A percentile compares a stretch with the other conserved stretches of the same genome.
These are phyloP conservation scores for Phoenix dactylifera DNA, from an alignment of 176 grass and related monocot genomes.

Conservation along the genomic window DNA sequence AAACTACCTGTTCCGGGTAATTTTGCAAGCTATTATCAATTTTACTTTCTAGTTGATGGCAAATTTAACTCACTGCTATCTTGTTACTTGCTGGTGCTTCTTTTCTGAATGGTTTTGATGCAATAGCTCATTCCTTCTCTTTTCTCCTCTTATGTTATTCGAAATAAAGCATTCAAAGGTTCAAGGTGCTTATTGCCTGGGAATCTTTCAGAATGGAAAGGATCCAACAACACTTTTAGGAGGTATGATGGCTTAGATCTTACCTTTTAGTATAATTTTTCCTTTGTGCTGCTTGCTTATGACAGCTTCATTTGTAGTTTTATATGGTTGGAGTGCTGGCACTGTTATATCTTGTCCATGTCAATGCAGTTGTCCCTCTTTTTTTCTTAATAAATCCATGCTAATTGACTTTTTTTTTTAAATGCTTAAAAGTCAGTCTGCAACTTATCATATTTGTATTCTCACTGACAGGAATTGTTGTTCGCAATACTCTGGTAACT, in stretches of 20 bases:
- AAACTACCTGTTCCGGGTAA: conserved; percentile 98
- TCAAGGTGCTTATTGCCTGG: conserved; percentile 90
- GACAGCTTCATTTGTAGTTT: no score
- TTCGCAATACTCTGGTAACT: conserved; percentile 90
- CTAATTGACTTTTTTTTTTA: neutral
- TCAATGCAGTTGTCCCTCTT: no score
- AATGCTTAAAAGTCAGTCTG: neutral
- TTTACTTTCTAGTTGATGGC: no score
- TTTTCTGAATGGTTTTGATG: neutral
- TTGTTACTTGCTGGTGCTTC: no score
- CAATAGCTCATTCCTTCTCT: neutral
- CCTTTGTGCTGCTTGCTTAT: no score
- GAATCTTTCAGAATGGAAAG: conserved; percentile 98
- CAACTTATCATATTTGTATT: conserved; percentile 18
- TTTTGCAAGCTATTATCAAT: neutral
- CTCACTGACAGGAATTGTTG: conserved; percentile 66
- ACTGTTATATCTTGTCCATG: no score
- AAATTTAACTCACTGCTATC: conserved; percentile 1
- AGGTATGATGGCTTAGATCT: conserved; percentile 39
- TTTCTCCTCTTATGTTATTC: conserved; percentile 11
- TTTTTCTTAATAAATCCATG: no score
- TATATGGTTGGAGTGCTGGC: no score
- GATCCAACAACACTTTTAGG: conserved; percentile 94
- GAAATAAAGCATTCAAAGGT: conserved; percentile 97
- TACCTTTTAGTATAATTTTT: no score